Evolutionary conservation across 2,329 filamentous ascomycete species (phyloP).

Genomic region (Aspergillus eucalypticola): DNA sequence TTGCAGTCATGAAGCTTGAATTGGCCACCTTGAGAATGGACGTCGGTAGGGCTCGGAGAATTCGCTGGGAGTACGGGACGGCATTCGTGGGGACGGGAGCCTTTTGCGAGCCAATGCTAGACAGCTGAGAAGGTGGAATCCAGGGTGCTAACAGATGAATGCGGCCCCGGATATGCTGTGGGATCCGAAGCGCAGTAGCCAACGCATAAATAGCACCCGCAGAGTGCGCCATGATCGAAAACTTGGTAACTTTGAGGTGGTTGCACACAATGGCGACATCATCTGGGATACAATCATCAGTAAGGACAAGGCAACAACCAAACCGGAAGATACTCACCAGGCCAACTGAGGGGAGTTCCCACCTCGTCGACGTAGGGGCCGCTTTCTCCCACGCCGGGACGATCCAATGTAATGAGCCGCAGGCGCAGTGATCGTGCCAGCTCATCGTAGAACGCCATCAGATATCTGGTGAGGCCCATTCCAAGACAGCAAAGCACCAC

Average conservation of each 20-base stretch:
- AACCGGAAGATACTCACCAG: conserved; percentile 60
- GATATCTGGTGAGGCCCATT: conserved; percentile 94
- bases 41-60: conserved; percentile 84
- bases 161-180: conserved; percentile 88
- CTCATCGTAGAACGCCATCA: conserved; percentile 97
- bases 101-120: conserved; percentile 71
- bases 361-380: conserved; percentile 79
- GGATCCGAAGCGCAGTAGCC: conserved; percentile 91
- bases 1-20: conserved; percentile 90
- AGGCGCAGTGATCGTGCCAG: conserved; percentile 84
- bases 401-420: conserved; percentile 87
- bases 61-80: conserved; percentile 86
- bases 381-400: conserved; percentile 90
- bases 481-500: conserved; percentile 96
- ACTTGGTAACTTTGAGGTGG: conserved; percentile 86
- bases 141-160: conserved; percentile 87
- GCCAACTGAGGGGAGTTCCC: conserved; percentile 88
- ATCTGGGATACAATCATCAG: conserved; percentile 41
- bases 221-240: conserved; percentile 93
- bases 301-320: not conserved
- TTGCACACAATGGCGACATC: conserved; percentile 96
- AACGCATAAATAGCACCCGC: conserved; percentile 97
- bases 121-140: conserved; percentile 96
- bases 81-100: conserved; percentile 77
- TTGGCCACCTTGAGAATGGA: conserved; percentile 92